Conservation (phyloP, 208 protist species). For the Leishmania aethiopica region DNA sequence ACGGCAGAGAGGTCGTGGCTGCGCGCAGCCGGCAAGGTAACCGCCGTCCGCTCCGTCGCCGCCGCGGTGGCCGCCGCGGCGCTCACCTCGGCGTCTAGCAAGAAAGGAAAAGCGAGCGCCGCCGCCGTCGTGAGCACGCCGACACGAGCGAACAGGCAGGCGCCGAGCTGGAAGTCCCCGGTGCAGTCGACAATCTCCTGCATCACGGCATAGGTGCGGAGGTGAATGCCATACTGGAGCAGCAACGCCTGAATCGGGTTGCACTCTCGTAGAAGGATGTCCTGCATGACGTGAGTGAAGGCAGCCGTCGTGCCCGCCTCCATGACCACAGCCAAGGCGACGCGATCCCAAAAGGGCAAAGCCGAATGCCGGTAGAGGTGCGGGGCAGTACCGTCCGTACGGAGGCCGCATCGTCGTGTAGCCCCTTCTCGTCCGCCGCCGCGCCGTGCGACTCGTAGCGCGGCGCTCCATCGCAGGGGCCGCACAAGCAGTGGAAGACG, state of each 20-base stretch:
- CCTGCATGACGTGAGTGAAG: conserved; percentile 39
- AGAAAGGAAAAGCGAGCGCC: conserved; percentile 27
- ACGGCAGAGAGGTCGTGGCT: background rate
- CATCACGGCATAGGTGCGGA: conserved; percentile 60
- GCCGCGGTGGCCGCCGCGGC: conserved; percentile 16
- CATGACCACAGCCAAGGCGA: conserved; percentile 69
- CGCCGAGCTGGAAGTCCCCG: conserved; percentile 82
- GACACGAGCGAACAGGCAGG: conserved; percentile 82
- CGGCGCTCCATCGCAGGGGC: conserved; percentile 1
- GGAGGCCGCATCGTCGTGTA: background rate
- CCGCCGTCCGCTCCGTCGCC: conserved; percentile 7
- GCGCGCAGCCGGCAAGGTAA: background rate
- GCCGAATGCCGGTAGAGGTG: conserved; percentile 25
- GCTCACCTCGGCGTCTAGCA: conserved; percentile 22
- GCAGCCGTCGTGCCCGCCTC: conserved; percentile 39
- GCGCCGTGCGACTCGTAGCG: background rate
- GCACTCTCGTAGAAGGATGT: conserved; percentile 45
- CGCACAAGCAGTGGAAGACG: conserved; percentile 52
- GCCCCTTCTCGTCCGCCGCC: background rate
- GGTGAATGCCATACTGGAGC: conserved; percentile 62
- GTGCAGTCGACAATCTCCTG: conserved; percentile 82
- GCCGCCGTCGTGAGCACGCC: conserved; percentile 44
- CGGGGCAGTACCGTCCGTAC: conserved; percentile 12
- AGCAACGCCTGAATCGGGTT: conserved; percentile 60
- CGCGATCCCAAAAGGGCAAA: conserved; percentile 76